Evolutionary conservation across 352 stramenopile genomes (phyloP).

Genomic region (Phytopythium litorale): DNA sequence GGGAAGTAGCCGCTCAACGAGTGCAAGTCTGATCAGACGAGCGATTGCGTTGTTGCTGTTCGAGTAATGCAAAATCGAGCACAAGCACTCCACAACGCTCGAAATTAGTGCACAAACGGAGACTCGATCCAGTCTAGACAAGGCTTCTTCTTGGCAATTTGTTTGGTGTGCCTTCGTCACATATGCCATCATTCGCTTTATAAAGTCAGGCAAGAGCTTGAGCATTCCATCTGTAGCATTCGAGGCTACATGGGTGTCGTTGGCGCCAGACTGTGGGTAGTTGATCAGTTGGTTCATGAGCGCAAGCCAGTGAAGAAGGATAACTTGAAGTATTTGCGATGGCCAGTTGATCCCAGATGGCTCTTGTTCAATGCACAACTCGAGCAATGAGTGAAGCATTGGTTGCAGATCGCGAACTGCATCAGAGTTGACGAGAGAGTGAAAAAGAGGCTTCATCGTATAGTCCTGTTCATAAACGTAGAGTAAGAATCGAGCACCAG

Average conservation of each 20-base stretch:
- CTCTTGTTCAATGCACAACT: background rate
- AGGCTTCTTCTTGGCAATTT: background rate
- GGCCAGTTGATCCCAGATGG: background rate
- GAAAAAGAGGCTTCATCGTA: background rate
- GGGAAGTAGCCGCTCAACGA: background rate
- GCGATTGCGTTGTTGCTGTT: background rate
- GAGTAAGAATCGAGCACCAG: background rate
- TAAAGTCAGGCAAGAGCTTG: background rate
- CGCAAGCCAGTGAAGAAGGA: background rate
- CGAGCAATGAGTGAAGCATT: background rate
- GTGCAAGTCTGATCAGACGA: background rate
- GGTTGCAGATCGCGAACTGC: background rate
- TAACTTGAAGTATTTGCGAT: background rate
- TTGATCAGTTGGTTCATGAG: background rate
- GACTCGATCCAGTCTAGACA: background rate
- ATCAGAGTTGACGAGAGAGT: background rate
- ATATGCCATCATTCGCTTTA: background rate
- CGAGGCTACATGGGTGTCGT: background rate
- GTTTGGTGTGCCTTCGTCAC: background rate
- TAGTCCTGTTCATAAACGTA: background rate
- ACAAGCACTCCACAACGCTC: background rate
- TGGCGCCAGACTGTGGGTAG: background rate
- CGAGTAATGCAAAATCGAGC: background rate
- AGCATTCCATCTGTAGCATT: background rate
- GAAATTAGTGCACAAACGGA: background rate